Evolutionary conservation across 805 yeast genomes (phyloP).

Genomic region (Suhomyces prunicola): DNA sequence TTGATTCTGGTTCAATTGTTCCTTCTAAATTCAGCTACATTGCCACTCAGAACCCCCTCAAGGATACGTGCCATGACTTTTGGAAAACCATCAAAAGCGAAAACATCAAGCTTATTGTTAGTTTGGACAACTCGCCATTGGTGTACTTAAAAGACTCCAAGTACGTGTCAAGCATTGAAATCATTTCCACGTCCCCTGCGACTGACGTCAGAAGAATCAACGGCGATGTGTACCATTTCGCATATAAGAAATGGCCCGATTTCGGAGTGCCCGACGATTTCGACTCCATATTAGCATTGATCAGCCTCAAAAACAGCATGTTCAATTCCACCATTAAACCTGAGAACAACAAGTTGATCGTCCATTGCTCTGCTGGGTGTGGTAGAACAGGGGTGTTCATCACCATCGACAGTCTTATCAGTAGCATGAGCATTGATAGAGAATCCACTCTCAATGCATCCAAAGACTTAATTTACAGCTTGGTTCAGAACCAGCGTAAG

Average conservation of each 20-base stretch:
- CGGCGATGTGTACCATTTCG: slow-evolving; percentile 34
- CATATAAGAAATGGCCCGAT: slow-evolving; percentile 46
- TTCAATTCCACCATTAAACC: slow-evolving; percentile 6
- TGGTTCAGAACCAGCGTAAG: slow-evolving; percentile 63
- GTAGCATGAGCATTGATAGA: slow-evolving; percentile 9
- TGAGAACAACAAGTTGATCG: slow-evolving; percentile 13
- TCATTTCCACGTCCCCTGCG: slow-evolving; percentile 1
- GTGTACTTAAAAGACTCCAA: slow-evolving; percentile 14
- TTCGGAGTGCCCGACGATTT: slow-evolving; percentile 40
- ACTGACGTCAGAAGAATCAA: slow-evolving; percentile 10
- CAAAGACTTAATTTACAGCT: slow-evolving; percentile 57
- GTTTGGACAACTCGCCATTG: slow-evolving; percentile 29
- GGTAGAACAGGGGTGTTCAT: slow-evolving; percentile 69
- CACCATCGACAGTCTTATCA: slow-evolving; percentile 30
- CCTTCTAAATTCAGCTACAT: slow-evolving; percentile 27
- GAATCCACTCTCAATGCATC: slow-evolving; percentile 10
- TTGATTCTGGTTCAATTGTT: slow-evolving; percentile 25
- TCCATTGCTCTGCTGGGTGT: slow-evolving; percentile 60
- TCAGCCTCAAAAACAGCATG: slow-evolving; percentile 30
- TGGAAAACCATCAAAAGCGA: slow-evolving; percentile 39
- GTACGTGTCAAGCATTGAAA: slow-evolving; percentile 2
- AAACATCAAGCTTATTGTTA: slow-evolving; percentile 32
- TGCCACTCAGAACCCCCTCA: slow-evolving; percentile 46
- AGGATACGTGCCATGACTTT: slow-evolving; percentile 41
- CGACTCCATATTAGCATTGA: slow-evolving; percentile 29